These are phyloP conservation scores for Acrodontium crateriforme DNA, from an alignment of 2,329 filamentous ascomycete species.

Conservation along the genomic window DNA sequence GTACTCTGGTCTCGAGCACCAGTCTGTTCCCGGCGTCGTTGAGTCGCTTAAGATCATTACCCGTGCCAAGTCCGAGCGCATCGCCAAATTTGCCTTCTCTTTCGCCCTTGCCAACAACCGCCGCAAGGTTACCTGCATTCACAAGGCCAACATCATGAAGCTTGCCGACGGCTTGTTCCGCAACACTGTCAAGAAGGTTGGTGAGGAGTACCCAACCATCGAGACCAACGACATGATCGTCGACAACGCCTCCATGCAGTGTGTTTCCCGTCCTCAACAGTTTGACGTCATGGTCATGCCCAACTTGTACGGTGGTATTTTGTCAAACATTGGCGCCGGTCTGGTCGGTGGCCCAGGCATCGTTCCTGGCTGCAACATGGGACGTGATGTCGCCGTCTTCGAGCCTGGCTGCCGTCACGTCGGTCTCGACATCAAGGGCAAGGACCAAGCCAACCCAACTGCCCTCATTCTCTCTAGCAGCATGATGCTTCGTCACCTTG, in stretches of 20 bases:
- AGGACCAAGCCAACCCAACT: constrained; percentile 97
- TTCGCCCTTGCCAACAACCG: constrained; percentile 98
- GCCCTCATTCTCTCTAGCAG: constrained; percentile 87
- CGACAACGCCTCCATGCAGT: constrained; percentile 99
- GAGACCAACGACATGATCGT: constrained; percentile 99
- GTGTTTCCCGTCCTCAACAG: constrained; percentile 88
- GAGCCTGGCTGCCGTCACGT: constrained; percentile 99
- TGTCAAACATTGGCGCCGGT: constrained; percentile 96
- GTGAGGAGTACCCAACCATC: constrained; percentile 88
- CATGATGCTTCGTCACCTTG: constrained; percentile 95
- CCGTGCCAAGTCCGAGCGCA: constrained; percentile 95
- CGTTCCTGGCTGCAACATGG: constrained; percentile 99
- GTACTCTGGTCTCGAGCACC: constrained; percentile 98
- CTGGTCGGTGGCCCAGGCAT: constrained; percentile 94
- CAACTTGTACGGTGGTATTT: constrained; percentile 95
- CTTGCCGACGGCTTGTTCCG: constrained; percentile 97
- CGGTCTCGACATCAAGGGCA: constrained; percentile 98
- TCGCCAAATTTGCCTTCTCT: constrained; percentile 95
- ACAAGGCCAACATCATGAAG: constrained; percentile 99
- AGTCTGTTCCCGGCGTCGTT: constrained; percentile 89
- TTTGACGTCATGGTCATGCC: constrained; percentile 99
- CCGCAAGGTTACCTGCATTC: constrained; percentile 98
- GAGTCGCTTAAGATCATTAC: constrained; percentile 99
- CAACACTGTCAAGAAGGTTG: constrained; percentile 85
- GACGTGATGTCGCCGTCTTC: constrained; percentile 93